phyloP scores from a whole-genome alignment of 306 rosid species.

The Carpinus viminea region DNA sequence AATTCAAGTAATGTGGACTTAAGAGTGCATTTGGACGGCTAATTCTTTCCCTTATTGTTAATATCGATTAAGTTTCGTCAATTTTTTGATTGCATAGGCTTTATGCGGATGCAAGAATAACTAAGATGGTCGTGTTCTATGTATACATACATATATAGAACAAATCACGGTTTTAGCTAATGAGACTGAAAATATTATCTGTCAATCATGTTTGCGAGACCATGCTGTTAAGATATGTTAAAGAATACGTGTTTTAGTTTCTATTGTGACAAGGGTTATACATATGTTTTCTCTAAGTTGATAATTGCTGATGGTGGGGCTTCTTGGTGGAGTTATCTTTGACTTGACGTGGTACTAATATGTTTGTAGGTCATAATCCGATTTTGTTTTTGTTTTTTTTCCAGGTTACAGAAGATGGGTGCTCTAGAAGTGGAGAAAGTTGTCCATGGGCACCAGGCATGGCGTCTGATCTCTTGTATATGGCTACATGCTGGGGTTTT shows the following conservation, averaged over 20 bases:
- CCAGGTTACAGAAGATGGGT: constrained; percentile 76
- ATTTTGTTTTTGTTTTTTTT: neutral
- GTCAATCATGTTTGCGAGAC: neutral
- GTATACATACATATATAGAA: neutral
- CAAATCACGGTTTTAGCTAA: neutral
- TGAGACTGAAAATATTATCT: neutral
- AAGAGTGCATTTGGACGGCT: neutral
- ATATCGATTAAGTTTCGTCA: neutral
- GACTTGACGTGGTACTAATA: neutral
- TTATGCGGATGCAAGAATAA: neutral
- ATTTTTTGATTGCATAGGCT: neutral
- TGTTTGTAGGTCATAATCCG: constrained; percentile 2
- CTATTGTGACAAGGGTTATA: neutral
- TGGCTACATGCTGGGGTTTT: constrained; percentile 89
- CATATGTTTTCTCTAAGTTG: too few species aligned
- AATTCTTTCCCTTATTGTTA: neutral
- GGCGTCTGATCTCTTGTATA: constrained; percentile 77
- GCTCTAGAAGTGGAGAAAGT: constrained; percentile 65
- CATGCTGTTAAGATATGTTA: neutral
- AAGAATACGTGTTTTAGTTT: neutral
- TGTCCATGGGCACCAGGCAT: constrained; percentile 52
- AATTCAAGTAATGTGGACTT: neutral
- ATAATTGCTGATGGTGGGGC: too few species aligned
- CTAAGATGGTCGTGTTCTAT: neutral
- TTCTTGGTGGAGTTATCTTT: neutral